phyloP scores from a whole-genome alignment of 164 flowering plant genomes.

The Aristolochia fimbriata region DNA sequence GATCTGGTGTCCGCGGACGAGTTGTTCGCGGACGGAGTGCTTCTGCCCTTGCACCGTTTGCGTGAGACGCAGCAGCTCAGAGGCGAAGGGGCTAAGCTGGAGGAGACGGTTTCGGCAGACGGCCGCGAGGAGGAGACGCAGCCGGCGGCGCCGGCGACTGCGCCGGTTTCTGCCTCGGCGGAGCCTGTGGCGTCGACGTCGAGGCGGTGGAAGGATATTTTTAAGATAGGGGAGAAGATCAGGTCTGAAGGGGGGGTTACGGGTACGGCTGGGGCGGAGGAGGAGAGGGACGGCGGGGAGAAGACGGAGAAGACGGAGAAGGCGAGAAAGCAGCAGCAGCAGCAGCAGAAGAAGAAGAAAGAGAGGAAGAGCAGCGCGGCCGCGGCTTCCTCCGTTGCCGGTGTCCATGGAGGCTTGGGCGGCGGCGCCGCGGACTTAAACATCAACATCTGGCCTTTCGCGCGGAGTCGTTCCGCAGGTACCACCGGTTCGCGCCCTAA shows the following conservation, averaged over 20 bases:
- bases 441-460: slow-evolving; percentile 90
- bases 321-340: too few relatives aligned
- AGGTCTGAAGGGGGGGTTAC: too few relatives aligned
- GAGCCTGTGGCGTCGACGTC: slow-evolving; percentile 20
- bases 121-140: background rate
- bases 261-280: slow-evolving; percentile 16
- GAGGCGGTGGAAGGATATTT: slow-evolving; percentile 69
- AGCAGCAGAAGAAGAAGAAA: slow-evolving; percentile 33
- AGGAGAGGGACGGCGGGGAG: background rate
- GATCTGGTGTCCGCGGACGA: slow-evolving; percentile 68
- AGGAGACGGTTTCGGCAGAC: background rate
- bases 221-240: slow-evolving; percentile 21
- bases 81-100: background rate
- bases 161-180: background rate
- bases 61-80: slow-evolving; percentile 6
- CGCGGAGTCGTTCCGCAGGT: slow-evolving; percentile 85
- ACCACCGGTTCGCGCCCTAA: slow-evolving; percentile 34
- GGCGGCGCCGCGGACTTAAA: slow-evolving; percentile 48
- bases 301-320: slow-evolving; percentile 21
- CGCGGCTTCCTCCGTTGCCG: too few relatives aligned
- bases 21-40: slow-evolving; percentile 65
- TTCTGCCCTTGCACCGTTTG: slow-evolving; percentile 60
- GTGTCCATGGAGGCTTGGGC: background rate
- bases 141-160: background rate
- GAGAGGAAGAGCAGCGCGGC: slow-evolving; percentile 13